Conservation (phyloP, 225 moss, liverwort and hornwort genomes). For the Polytrichum formosum region DNA sequence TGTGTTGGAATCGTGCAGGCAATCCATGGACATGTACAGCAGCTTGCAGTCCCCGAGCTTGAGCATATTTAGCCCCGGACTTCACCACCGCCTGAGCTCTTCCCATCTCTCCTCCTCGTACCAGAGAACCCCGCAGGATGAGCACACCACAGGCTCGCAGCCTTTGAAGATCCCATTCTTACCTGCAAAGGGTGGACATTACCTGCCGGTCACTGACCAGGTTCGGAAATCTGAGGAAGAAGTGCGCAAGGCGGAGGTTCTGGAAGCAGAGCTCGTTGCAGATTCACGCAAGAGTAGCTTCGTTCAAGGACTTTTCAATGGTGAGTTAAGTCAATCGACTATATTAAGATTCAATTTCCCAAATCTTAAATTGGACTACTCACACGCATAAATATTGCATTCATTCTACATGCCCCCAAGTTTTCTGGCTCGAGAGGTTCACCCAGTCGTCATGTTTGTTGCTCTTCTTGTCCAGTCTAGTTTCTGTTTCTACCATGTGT, state of each 20-base stretch:
- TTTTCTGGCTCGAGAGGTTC: too few relatives aligned
- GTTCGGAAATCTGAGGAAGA: conserved; percentile 34
- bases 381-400: too few relatives aligned
- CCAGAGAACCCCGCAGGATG: conserved; percentile 27
- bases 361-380: too few relatives aligned
- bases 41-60: conserved; percentile 65
- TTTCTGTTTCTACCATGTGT: too few relatives aligned
- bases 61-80: conserved; percentile 70
- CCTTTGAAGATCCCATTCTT: conserved; percentile 52
- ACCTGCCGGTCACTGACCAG: conserved; percentile 13
- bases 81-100: conserved; percentile 57
- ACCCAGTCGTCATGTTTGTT: too few relatives aligned
- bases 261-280: conserved; percentile 28
- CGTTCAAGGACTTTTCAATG: conserved; percentile 75
- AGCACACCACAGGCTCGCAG: conserved; percentile 21
- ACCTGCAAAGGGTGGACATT: conserved; percentile 22
- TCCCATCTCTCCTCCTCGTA: conserved; percentile 53
- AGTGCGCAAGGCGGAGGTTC: conserved; percentile 26
- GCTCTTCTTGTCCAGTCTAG: too few relatives aligned
- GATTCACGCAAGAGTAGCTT: conserved; percentile 54
- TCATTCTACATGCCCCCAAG: too few relatives aligned
- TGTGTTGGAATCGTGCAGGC: conserved; percentile 39
- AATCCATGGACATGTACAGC: conserved; percentile 88
- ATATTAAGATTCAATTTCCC: too few relatives aligned
- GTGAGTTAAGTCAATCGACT: conserved; percentile 18